Evolutionary conservation across 306 rosid species (phyloP).

Genomic region (Fagus sylvatica): DNA sequence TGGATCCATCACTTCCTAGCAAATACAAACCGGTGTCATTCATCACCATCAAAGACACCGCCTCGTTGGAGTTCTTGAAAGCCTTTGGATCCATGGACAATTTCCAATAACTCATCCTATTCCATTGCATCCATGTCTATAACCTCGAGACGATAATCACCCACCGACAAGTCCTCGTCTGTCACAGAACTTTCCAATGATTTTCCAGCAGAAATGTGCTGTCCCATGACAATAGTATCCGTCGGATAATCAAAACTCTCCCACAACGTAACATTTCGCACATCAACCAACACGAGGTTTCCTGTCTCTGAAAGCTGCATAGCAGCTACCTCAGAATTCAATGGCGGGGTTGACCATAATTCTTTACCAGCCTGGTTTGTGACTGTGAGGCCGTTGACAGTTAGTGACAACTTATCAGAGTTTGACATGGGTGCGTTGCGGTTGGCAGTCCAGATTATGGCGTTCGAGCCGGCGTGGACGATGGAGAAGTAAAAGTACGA

Average conservation of each 20-base stretch:
- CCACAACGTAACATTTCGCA: slow-evolving; percentile 67
- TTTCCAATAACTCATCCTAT: slow-evolving; percentile 48
- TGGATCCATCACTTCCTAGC: too few species aligned
- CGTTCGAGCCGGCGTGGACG: too few species aligned
- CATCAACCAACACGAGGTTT: slow-evolving; percentile 65
- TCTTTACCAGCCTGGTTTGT: slow-evolving; percentile 29
- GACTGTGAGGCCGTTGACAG: slow-evolving; percentile 49
- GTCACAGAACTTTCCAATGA: slow-evolving; percentile 46
- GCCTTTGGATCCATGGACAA: slow-evolving; percentile 14
- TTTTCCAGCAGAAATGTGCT: slow-evolving; percentile 47
- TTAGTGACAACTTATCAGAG: slow-evolving; percentile 45
- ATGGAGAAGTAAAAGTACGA: too few species aligned
- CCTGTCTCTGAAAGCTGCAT: slow-evolving; percentile 64
- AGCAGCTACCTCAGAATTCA: slow-evolving; percentile 40
- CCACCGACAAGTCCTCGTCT: slow-evolving; percentile 46
- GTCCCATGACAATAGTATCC: slow-evolving; percentile 75
- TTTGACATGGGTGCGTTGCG: too few species aligned
- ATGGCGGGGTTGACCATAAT: slow-evolving; percentile 71
- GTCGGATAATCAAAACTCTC: slow-evolving; percentile 83
- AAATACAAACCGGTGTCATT: slow-evolving; percentile 47
- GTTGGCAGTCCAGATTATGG: too few species aligned
- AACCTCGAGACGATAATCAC: slow-evolving; percentile 43
- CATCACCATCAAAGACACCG: slow-evolving; percentile 53
- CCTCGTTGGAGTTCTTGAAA: slow-evolving; percentile 36
- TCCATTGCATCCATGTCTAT: slow-evolving; percentile 62